A percentile compares a stretch with the other conserved stretches of the same genome.
These are phyloP conservation scores for Neurospora tetrasperma DNA, from an alignment of 495 filamentous ascomycete species.

Conservation along the genomic window DNA sequence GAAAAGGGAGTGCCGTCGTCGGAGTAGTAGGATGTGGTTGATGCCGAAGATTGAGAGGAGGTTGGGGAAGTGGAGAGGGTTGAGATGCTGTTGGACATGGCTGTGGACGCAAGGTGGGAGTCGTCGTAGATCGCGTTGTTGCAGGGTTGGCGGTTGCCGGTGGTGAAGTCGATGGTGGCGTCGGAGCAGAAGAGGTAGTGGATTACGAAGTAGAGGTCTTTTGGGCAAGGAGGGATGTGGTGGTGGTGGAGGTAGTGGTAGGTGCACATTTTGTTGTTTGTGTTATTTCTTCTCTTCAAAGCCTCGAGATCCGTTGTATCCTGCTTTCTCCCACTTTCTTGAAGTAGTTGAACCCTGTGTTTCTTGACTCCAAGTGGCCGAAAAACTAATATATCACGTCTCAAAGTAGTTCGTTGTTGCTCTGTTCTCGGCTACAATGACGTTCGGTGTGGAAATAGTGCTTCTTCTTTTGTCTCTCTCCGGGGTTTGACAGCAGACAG, in stretches of 20 bases:
- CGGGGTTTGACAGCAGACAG: background rate
- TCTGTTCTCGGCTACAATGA: background rate
- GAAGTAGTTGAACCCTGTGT: background rate
- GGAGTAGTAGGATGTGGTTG: background rate
- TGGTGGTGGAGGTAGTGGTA: constrained; percentile 21
- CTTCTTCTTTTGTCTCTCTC: background rate
- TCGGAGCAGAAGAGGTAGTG: constrained; percentile 31
- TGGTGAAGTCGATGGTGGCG: constrained; percentile 13
- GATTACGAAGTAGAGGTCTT: constrained; percentile 29
- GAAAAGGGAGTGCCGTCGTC: background rate
- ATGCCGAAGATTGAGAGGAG: background rate
- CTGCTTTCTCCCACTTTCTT: background rate
- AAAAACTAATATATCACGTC: background rate
- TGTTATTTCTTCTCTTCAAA: background rate
- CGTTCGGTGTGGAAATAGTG: background rate
- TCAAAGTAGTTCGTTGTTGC: background rate
- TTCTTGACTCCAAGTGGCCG: background rate
- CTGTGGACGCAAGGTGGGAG: background rate
- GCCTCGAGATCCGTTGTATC: background rate
- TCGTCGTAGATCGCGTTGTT: constrained; percentile 16
- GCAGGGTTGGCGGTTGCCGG: constrained; percentile 12
- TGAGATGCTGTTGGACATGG: background rate
- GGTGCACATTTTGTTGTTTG: constrained; percentile 8
- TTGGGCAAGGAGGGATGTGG: constrained; percentile 28
- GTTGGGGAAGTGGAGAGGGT: background rate